These are phyloP conservation scores for Stachybotrys echinatus DNA, from an alignment of 2,329 filamentous ascomycete species.

Conservation along the genomic window DNA sequence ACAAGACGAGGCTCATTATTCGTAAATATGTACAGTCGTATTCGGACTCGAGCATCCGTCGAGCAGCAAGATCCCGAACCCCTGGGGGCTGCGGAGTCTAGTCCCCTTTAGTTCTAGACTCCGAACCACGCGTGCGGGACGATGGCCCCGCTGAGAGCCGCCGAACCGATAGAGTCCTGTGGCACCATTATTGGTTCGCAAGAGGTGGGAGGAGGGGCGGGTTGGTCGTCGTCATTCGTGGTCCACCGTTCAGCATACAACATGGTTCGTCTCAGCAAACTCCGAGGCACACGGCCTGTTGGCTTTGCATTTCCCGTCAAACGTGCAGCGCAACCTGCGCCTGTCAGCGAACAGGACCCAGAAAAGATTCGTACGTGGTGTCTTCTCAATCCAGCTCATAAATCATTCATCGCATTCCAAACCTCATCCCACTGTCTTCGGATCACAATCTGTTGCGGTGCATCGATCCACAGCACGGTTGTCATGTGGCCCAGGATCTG, in stretches of 20 bases:
- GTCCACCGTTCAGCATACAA: too few relatives aligned
- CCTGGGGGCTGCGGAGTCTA: background rate
- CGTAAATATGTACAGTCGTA: background rate
- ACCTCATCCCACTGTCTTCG: background rate
- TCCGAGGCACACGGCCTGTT: too few relatives aligned
- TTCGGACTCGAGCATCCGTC: background rate
- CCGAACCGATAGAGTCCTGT: too few relatives aligned
- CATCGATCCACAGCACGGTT: background rate
- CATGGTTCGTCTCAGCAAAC: too few relatives aligned
- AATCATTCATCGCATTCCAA: background rate
- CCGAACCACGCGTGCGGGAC: background rate
- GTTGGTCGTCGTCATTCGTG: too few relatives aligned
- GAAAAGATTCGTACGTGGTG: background rate
- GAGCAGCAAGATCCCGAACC: background rate
- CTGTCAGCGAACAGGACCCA: too few relatives aligned
- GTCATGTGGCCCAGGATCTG: background rate
- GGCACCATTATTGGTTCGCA: too few relatives aligned
- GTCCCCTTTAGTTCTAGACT: background rate
- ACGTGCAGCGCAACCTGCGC: too few relatives aligned
- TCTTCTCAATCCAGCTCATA: background rate
- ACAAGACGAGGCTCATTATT: background rate
- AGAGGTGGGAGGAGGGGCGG: too few relatives aligned
- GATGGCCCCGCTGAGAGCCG: background rate
- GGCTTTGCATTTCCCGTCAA: too few relatives aligned
- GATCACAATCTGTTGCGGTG: background rate